Evolutionary conservation across 345 rosid species (phyloP).

Genomic region (Toxicodendron radicans): DNA sequence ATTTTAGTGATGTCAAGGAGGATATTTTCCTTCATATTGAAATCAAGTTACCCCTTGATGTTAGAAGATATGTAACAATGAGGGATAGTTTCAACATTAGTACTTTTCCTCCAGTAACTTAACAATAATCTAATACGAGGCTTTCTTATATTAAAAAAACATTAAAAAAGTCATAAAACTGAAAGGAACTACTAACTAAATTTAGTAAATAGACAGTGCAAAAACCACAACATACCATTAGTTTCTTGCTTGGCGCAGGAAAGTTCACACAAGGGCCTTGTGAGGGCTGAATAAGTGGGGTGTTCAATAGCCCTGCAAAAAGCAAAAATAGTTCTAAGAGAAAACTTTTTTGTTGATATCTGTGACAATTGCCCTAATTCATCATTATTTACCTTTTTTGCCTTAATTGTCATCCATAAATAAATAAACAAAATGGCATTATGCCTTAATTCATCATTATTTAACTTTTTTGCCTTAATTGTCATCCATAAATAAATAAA

Average conservation of each 20-base stretch:
- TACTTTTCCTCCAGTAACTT: conserved; percentile 6
- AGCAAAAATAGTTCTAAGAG: conserved; percentile 14
- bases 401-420: no score
- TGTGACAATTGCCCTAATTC: background rate
- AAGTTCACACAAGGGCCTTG: conserved; percentile 97
- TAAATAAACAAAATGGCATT: no score
- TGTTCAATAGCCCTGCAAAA: conserved; percentile 94
- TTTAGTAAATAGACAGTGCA: background rate
- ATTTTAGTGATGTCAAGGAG: background rate
- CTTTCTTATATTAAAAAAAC: background rate
- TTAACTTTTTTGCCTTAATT: no score
- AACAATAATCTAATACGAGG: background rate
- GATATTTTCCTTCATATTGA: background rate
- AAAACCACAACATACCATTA: conserved; percentile 58
- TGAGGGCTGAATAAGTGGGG: conserved; percentile 95
- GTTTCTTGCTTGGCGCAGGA: conserved; percentile 90
- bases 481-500: no score
- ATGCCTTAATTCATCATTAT: no score
- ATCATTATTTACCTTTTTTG: no score
- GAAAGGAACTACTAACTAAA: background rate
- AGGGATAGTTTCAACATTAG: background rate
- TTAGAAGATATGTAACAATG: background rate
- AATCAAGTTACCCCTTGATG: background rate
- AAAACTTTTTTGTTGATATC: no score
- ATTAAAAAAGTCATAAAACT: background rate